A percentile compares a stretch with the other conserved stretches of the same genome.
phyloP scores from a whole-genome alignment of 2,329 filamentous ascomycete genomes.

The Westerdykella aurantiaca region DNA sequence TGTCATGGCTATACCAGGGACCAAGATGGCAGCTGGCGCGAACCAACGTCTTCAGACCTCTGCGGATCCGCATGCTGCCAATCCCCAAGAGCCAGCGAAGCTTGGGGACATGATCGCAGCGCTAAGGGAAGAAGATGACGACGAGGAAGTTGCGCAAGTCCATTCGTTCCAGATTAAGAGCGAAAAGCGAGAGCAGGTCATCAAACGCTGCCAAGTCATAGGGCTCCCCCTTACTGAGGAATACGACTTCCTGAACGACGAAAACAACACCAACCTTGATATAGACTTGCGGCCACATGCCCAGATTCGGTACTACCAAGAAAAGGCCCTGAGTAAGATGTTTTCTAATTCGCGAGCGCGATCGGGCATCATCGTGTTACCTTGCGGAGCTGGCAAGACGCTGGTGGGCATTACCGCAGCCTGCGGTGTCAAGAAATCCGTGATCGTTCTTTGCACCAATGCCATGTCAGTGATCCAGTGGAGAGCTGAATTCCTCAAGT shows the following conservation, averaged over 20 bases:
- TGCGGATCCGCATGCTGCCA: slow-evolving; percentile 39
- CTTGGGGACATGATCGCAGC: slow-evolving; percentile 61
- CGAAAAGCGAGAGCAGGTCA: slow-evolving; percentile 74
- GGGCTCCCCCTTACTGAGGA: slow-evolving; percentile 87
- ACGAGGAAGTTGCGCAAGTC: slow-evolving; percentile 80
- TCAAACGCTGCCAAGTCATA: slow-evolving; percentile 82
- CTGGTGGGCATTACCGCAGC: slow-evolving; percentile 96
- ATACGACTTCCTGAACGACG: slow-evolving; percentile 93
- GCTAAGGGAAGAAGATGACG: slow-evolving; percentile 64
- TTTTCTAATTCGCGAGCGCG: slow-evolving; percentile 97
- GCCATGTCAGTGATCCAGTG: slow-evolving; percentile 98
- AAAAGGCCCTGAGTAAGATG: slow-evolving; percentile 98
- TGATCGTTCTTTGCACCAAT: slow-evolving; percentile 91
- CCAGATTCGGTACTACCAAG: slow-evolving; percentile 89
- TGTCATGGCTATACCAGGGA: slow-evolving; percentile 86
- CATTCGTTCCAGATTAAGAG: slow-evolving; percentile 90
- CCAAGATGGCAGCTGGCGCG: slow-evolving; percentile 83
- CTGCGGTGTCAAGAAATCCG: slow-evolving; percentile 94
- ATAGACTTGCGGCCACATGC: slow-evolving; percentile 88
- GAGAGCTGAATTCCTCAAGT: slow-evolving; percentile 93
- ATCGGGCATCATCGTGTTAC: slow-evolving; percentile 94
- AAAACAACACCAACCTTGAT: slow-evolving; percentile 81
- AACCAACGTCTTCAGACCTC: slow-evolving; percentile 56
- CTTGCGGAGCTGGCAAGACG: slow-evolving; percentile 95
- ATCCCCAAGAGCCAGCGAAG: slow-evolving; percentile 22